These are phyloP conservation scores for Cornus controversa DNA, from an alignment of 148 eudicot species.

Conservation along the genomic window DNA sequence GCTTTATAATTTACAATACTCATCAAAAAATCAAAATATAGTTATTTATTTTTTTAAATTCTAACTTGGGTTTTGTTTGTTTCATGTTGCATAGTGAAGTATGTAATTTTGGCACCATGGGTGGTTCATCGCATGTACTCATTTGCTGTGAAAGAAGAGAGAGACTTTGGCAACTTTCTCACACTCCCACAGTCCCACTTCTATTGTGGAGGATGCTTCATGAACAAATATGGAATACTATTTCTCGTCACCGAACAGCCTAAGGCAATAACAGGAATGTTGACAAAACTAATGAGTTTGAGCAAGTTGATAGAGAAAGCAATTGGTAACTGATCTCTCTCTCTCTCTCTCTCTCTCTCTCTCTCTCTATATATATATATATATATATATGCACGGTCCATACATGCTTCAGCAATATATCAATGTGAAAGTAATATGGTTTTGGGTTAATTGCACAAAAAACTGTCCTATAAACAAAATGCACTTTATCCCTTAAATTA, in stretches of 20 bases:
- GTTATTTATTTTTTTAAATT: too few species aligned
- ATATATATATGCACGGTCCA: too few species aligned
- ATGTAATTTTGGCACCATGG: slow-evolving; percentile 56
- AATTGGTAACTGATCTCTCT: slow-evolving; percentile 38
- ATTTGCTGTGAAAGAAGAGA: slow-evolving; percentile 20
- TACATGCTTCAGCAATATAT: too few species aligned
- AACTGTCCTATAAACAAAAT: too few species aligned
- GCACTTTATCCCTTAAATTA: too few species aligned
- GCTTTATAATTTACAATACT: too few species aligned
- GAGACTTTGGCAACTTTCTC: slow-evolving; percentile 21
- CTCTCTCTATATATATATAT: too few species aligned
- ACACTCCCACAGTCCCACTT: slow-evolving; percentile 44
- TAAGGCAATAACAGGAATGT: slow-evolving; percentile 55
- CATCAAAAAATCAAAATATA: too few species aligned
- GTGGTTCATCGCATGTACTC: slow-evolving; percentile 39
- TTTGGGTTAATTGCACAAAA: too few species aligned
- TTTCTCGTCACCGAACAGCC: slow-evolving; percentile 71
- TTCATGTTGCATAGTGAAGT: slow-evolving; percentile 25
- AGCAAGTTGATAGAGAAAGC: slow-evolving; percentile 68
- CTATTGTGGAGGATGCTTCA: slow-evolving; percentile 51
- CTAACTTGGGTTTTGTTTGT: neutral
- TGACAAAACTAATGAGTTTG: slow-evolving; percentile 68
- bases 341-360: neutral
- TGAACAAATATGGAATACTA: slow-evolving; percentile 60
- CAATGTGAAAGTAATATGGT: too few species aligned